phyloP scores from a whole-genome alignment of 805 yeast species.

The Starmerella bombi region DNA sequence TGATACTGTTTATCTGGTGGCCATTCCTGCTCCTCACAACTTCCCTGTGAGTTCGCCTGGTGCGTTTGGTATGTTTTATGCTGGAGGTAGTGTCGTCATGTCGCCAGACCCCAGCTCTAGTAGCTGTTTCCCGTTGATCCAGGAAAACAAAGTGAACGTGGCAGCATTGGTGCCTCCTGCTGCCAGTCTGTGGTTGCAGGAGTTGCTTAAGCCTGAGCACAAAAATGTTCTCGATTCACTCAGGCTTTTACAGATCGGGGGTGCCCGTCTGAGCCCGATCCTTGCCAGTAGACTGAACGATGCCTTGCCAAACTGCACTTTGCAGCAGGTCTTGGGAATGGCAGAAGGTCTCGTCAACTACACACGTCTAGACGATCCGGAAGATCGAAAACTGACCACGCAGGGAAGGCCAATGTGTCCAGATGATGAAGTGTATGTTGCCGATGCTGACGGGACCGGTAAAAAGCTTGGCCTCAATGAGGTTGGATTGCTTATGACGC shows the following conservation, averaged over 20 bases:
- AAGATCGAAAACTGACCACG: slow-evolving; percentile 6
- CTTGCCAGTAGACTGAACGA: slow-evolving; percentile 10
- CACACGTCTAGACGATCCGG: slow-evolving; percentile 10
- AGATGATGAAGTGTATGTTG: slow-evolving; percentile 14
- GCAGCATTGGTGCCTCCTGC: slow-evolving; percentile 16
- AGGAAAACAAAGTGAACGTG: slow-evolving; percentile 7
- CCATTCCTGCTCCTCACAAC: slow-evolving; percentile 15
- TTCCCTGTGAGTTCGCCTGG: slow-evolving; percentile 18
- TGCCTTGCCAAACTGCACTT: slow-evolving; percentile 5
- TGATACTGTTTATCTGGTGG: slow-evolving; percentile 4
- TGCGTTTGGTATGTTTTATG: slow-evolving; percentile 11
- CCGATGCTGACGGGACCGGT: slow-evolving; percentile 5
- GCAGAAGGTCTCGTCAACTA: slow-evolving; percentile 17
- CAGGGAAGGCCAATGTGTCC: slow-evolving; percentile 15
- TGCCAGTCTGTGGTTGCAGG: slow-evolving; percentile 15
- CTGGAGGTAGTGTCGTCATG: slow-evolving; percentile 11
- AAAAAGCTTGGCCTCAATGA: slow-evolving; percentile 4
- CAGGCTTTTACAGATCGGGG: slow-evolving; percentile 11
- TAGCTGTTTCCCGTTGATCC: slow-evolving; percentile 12
- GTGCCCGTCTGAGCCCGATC: slow-evolving; percentile 14
- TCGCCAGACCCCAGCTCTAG: slow-evolving; percentile 11
- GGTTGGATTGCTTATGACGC: slow-evolving; percentile 14
- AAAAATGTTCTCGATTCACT: slow-evolving; percentile 3
- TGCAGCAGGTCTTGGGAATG: slow-evolving; percentile 17
- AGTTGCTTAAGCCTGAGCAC: background rate